Evolutionary conservation across 495 filamentous ascomycete genomes (phyloP).

Genomic region (Oidiodendron maius): DNA sequence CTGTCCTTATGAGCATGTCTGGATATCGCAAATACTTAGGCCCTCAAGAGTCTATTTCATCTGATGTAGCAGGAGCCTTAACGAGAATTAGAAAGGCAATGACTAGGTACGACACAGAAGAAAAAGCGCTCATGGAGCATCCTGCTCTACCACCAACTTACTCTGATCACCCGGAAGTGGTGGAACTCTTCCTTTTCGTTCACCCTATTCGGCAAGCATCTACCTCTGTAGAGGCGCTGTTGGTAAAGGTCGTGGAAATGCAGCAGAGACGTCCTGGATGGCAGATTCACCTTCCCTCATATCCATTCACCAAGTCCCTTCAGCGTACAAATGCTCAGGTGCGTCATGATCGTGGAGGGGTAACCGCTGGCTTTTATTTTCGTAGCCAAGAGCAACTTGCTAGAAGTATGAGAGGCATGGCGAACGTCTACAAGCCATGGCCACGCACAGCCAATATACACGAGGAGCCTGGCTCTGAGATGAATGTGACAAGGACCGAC

Average conservation of each 20-base stretch:
- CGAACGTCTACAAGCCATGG: slow-evolving; percentile 24
- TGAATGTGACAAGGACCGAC: slow-evolving; percentile 10
- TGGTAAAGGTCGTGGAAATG: slow-evolving; percentile 40
- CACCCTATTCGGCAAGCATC: slow-evolving; percentile 49
- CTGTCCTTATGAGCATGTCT: slow-evolving; percentile 41
- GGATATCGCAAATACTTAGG: slow-evolving; percentile 37
- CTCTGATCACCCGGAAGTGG: slow-evolving; percentile 36
- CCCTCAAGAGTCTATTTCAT: slow-evolving; percentile 26
- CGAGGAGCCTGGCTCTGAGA: slow-evolving; percentile 19
- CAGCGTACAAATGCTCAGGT: slow-evolving; percentile 50
- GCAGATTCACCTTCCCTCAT: slow-evolving; percentile 41
- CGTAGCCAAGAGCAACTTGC: slow-evolving; percentile 41
- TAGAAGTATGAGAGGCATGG: slow-evolving; percentile 29
- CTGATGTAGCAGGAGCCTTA: slow-evolving; percentile 27
- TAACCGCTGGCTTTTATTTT: slow-evolving; percentile 49
- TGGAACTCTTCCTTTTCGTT: slow-evolving; percentile 49
- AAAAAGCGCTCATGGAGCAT: slow-evolving; percentile 25
- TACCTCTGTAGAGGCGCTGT: slow-evolving; percentile 35
- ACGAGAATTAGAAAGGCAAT: slow-evolving; percentile 29
- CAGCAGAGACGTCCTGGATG: slow-evolving; percentile 28
- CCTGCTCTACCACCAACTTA: slow-evolving; percentile 25
- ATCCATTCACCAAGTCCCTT: slow-evolving; percentile 44
- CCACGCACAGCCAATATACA: slow-evolving; percentile 23
- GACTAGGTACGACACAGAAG: slow-evolving; percentile 28
- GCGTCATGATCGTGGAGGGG: slow-evolving; percentile 50